phyloP scores from a whole-genome alignment of 257 asterid species.

The Gentiana macrophylla region DNA sequence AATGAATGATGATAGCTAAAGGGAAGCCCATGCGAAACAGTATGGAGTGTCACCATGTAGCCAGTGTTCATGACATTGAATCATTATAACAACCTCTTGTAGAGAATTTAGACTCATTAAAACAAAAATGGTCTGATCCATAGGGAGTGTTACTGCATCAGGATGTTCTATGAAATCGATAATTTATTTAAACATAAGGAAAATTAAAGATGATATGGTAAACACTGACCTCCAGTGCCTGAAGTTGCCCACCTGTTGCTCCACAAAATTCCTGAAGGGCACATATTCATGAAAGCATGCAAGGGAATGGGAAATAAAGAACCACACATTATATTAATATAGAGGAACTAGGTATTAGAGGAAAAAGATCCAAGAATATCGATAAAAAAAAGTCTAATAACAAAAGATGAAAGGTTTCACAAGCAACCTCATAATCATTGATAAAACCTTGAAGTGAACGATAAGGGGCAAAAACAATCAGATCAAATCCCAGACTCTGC shows the following conservation, averaged over 20 bases:
- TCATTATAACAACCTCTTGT: too few species aligned
- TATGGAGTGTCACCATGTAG: too few species aligned
- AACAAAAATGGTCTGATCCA: too few species aligned
- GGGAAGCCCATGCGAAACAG: too few species aligned
- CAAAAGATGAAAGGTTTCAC: not conserved
- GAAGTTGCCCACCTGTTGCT: constrained; percentile 28
- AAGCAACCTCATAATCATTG: constrained; percentile 61
- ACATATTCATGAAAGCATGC: constrained; percentile 12
- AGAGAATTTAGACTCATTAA: too few species aligned
- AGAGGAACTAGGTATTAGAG: not conserved
- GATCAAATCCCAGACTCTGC: constrained; percentile 96
- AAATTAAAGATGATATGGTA: not conserved
- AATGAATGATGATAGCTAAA: too few species aligned
- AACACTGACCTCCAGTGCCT: constrained; percentile 43
- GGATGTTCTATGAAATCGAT: too few species aligned
- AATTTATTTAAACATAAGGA: too few species aligned
- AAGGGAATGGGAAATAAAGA: constrained; percentile 2
- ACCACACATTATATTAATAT: constrained; percentile 1
- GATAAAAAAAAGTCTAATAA: not conserved
- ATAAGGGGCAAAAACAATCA: constrained; percentile 90
- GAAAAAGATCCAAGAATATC: not conserved
- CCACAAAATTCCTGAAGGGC: constrained; percentile 52
- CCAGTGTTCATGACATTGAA: too few species aligned
- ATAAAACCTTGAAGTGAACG: constrained; percentile 83
- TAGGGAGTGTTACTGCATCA: too few species aligned